These are phyloP conservation scores for Salix brachista DNA, from an alignment of 345 rosid species.

Conservation along the genomic window DNA sequence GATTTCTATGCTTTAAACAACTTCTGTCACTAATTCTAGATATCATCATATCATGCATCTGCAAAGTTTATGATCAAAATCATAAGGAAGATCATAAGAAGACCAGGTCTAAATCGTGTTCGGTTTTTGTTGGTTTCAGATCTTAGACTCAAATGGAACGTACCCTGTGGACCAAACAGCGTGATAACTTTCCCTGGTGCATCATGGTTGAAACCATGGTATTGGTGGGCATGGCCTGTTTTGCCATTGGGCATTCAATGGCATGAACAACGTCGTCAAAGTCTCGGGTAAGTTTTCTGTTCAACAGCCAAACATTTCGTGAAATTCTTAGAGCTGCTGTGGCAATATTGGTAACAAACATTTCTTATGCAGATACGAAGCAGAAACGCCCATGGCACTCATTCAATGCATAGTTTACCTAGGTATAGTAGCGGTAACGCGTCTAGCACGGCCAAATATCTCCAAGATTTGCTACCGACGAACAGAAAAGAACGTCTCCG, in stretches of 20 bases:
- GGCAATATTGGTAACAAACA: not conserved
- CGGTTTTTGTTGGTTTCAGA: slow-evolving; percentile 35
- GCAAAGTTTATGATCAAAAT: not conserved
- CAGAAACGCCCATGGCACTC: slow-evolving; percentile 66
- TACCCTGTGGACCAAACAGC: slow-evolving; percentile 93
- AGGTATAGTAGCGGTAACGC: slow-evolving; percentile 57
- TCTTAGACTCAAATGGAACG: slow-evolving; percentile 77
- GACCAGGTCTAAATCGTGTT: not conserved
- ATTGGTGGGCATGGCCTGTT: slow-evolving; percentile 99
- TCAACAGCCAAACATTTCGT: not conserved
- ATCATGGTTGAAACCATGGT: slow-evolving; percentile 95
- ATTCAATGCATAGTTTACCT: slow-evolving; percentile 59
- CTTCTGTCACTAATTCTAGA: not conserved
- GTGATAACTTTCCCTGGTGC: slow-evolving; percentile 97
- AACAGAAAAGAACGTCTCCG: slow-evolving; percentile 48
- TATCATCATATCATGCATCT: not conserved
- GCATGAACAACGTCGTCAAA: slow-evolving; percentile 73
- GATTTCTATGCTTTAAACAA: not conserved
- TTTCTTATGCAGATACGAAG: slow-evolving; percentile 46
- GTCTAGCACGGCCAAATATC: slow-evolving; percentile 60
- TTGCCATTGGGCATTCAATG: slow-evolving; percentile 77
- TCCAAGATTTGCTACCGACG: slow-evolving; percentile 76
- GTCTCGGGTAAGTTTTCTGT: slow-evolving; percentile 50
- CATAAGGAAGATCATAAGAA: not conserved
- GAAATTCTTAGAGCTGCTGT: not conserved